Conservation (phyloP, 805 yeast species). For the Lachancea dasiensis region DNA sequence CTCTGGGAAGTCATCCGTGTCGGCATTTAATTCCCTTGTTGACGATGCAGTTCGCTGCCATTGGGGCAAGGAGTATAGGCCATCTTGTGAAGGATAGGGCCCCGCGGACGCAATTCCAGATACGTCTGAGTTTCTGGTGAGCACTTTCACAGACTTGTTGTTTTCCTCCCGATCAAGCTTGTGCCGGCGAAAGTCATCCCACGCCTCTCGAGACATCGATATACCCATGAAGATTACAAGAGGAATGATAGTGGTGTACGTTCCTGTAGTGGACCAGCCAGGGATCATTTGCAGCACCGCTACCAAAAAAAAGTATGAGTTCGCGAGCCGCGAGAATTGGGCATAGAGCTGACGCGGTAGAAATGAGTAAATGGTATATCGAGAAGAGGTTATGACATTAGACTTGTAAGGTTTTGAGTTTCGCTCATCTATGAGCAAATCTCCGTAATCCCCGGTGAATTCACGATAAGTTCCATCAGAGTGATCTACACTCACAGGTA, state of each 20-base stretch:
- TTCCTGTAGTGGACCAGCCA: conserved; percentile 95
- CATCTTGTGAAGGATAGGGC: neutral
- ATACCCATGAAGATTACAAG: conserved; percentile 78
- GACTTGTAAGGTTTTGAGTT: conserved; percentile 47
- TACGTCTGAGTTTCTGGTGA: conserved; percentile 18
- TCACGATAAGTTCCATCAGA: conserved; percentile 21
- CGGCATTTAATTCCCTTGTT: conserved; percentile 7
- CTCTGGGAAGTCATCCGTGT: neutral
- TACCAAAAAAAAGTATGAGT: conserved; percentile 80
- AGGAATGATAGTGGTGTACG: conserved; percentile 89
- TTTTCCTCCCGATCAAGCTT: conserved; percentile 82
- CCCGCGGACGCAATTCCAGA: conserved; percentile 1
- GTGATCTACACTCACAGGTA: conserved; percentile 56
- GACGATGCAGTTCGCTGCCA: conserved; percentile 9
- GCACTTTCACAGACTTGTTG: conserved; percentile 42
- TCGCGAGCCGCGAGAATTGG: conserved; percentile 90
- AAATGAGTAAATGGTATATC: conserved; percentile 74
- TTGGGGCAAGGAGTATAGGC: conserved; percentile 8
- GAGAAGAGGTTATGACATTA: conserved; percentile 78
- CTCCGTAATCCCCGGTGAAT: conserved; percentile 13
- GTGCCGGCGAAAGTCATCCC: conserved; percentile 86
- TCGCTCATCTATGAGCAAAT: conserved; percentile 61
- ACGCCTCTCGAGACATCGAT: conserved; percentile 89
- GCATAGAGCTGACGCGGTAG: conserved; percentile 84
- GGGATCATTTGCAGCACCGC: conserved; percentile 95